Evolutionary conservation across 2,329 filamentous ascomycete species (phyloP), one percentile per base, ranked within the genome.

Genomic region (Rhinocladiella mackenziei): DNA sequence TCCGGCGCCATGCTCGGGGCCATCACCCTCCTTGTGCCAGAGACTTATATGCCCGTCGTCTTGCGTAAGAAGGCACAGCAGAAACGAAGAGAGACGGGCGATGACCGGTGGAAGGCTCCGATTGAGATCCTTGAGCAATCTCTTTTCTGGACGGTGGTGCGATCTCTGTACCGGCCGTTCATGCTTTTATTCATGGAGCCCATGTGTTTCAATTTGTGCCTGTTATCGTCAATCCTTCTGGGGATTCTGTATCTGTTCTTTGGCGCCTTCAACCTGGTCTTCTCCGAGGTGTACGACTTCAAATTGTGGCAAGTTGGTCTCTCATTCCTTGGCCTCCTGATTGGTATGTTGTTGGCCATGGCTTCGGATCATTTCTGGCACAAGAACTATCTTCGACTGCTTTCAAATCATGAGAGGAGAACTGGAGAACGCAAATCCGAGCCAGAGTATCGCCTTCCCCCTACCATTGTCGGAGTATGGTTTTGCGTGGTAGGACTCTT

Each of bases 381-480:
- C 19, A 63, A 57, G 14, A 66, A 71, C 34, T 72, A 72, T 48
- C 39, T 47, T 13, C 67, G 68, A 19, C 55, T 72, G 28, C 59
- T 71, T 37, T 54, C 55, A 4, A 66, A 70, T 6, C 61, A 63
- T 19, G 61, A 68, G 43, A 39, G 39, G 42, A 56, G 55, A 14
- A 57, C 59, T 8, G 62, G 65, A 3, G 60, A 61, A 34, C 50
- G 65, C 22, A 65, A 76, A 36, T 83, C 80, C 47, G 87, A 95
- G 71, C 89, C 91, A 6, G 91, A 96, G 67, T 94, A 84, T 68
- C 80, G 88, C 49, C 75, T 96, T 23, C 85, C 87, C 5, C 80
- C 86, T 23, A 67, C 81, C 14, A 84, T 89, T 39, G 62, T 74
- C 5, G 91, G 89, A n/a, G 81, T 81, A 1, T 65, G 88, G 32